Evolutionary conservation across 805 yeast species (phyloP).

Genomic region (Zygosaccharomyces gambellarensis): DNA sequence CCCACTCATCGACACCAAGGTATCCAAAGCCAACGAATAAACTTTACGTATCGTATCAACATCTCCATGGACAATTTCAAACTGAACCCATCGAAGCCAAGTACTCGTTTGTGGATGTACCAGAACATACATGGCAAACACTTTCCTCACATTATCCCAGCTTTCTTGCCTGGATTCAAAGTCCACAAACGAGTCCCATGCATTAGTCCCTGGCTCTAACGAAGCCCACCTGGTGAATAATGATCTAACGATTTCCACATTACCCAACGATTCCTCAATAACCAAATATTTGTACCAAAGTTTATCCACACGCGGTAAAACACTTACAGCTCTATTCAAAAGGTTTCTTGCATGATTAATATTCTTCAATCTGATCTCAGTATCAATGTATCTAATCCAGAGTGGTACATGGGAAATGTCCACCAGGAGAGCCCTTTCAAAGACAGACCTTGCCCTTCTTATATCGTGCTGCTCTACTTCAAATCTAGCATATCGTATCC

Average conservation of each 20-base stretch:
- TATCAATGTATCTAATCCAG: conserved; percentile 79
- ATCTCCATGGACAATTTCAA: conserved; percentile 55
- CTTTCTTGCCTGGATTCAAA: conserved; percentile 68
- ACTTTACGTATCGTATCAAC: conserved; percentile 51
- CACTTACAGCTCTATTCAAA: conserved; percentile 67
- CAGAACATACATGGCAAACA: conserved; percentile 54
- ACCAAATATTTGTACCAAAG: conserved; percentile 81
- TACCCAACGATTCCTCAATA: conserved; percentile 73
- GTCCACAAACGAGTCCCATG: conserved; percentile 70
- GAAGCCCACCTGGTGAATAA: conserved; percentile 76
- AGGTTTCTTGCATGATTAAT: conserved; percentile 86
- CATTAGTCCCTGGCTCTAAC: conserved; percentile 64
- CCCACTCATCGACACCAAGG: conserved; percentile 32
- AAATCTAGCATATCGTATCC: conserved; percentile 89
- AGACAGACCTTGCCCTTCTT: conserved; percentile 75
- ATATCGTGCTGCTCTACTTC: conserved; percentile 77
- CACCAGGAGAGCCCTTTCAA: conserved; percentile 80
- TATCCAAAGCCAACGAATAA: conserved; percentile 62
- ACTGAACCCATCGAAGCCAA: conserved; percentile 74
- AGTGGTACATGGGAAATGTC: conserved; percentile 71
- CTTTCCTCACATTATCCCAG: conserved; percentile 48
- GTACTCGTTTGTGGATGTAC: conserved; percentile 49
- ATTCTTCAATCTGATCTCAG: conserved; percentile 66
- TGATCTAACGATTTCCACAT: conserved; percentile 53
- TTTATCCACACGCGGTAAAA: conserved; percentile 75